Base-by-base conservation (phyloP, 2,329 filamentous ascomycete genomes). In the Amauroascus niger region DNA sequence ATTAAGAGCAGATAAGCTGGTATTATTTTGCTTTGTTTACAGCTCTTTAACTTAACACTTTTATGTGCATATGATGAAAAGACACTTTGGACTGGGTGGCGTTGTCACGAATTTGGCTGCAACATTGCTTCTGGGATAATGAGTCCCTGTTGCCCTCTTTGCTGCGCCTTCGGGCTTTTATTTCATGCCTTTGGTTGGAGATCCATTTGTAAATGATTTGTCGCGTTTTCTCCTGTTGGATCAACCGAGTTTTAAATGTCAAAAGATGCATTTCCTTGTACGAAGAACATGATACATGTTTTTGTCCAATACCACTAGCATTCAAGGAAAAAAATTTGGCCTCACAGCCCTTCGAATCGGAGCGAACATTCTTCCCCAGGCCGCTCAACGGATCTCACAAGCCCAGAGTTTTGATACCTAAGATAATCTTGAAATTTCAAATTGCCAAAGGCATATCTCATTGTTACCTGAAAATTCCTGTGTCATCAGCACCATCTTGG, bases 301-400 rank as follows among this genome's bases (percentile, higher is more conserved):
- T n/a, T 33, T 22, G 45, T 33, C 9, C 18, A 16, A 14, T 28
- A n/a, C 30, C n/a, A 20, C 9, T 30, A 22, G 45, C 30, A 35
- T 35, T 35, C 3, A 13, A 14, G n/a, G n/a, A n/a, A n/a, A n/a
- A n/a, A n/a, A n/a, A n/a, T n/a, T n/a, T n/a, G n/a, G n/a, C n/a
- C n/a, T n/a, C n/a, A n/a, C n/a, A n/a, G n/a, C n/a, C n/a, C n/a
- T n/a, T n/a, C 6, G 9, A n/a, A 22, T 33, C 3, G 11, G 16
- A 35, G 20, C n/a, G 47, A 40, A 58, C 22, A 56, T 65, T n/a
- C 26, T 30, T 30, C 26, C 26, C n/a, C n/a, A n/a, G n/a, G n/a
- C n/a, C n/a, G n/a, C n/a, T n/a, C n/a, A n/a, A n/a, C n/a, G n/a
- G n/a, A n/a, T n/a, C n/a, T n/a, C n/a, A n/a, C n/a, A n/a, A n/a